Conservation (phyloP, 2,329 filamentous ascomycete species). For the Microthyrium microscopicum region DNA sequence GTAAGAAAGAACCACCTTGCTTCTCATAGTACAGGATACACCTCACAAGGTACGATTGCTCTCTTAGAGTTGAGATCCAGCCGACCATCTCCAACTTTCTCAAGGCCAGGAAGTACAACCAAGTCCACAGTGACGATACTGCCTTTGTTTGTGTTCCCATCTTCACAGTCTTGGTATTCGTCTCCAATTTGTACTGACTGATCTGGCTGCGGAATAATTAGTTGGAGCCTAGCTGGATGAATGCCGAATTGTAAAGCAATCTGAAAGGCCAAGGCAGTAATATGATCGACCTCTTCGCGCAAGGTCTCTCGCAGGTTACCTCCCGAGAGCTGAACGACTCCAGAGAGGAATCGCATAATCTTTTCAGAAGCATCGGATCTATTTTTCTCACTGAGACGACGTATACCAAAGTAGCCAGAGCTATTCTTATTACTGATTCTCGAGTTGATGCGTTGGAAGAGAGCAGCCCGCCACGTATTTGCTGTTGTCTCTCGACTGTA, state of each 20-base stretch:
- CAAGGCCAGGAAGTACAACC: neutral
- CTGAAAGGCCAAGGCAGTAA: neutral
- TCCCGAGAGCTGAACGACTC: neutral
- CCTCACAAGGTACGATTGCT: neutral
- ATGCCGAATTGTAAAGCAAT: neutral
- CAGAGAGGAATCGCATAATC: neutral
- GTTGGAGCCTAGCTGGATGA: neutral
- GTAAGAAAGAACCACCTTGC: too few species aligned
- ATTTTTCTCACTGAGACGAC: too few species aligned
- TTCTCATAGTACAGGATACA: too few species aligned
- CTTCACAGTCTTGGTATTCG: neutral
- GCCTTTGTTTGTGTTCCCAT: neutral
- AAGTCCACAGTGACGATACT: neutral
- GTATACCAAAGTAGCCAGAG: neutral
- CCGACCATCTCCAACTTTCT: neutral
- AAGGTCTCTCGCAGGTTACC: neutral
- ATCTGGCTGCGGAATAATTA: neutral
- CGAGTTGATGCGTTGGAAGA: neutral
- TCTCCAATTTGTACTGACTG: neutral
- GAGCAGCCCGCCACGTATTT: neutral
- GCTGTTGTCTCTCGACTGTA: too few species aligned
- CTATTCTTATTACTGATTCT: neutral
- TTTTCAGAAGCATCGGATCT: neutral
- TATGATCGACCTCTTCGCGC: neutral
- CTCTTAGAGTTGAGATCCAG: neutral